Base-by-base conservation (phyloP, 768 basidiomycete species). In the Xerocomellus intermedius region DNA sequence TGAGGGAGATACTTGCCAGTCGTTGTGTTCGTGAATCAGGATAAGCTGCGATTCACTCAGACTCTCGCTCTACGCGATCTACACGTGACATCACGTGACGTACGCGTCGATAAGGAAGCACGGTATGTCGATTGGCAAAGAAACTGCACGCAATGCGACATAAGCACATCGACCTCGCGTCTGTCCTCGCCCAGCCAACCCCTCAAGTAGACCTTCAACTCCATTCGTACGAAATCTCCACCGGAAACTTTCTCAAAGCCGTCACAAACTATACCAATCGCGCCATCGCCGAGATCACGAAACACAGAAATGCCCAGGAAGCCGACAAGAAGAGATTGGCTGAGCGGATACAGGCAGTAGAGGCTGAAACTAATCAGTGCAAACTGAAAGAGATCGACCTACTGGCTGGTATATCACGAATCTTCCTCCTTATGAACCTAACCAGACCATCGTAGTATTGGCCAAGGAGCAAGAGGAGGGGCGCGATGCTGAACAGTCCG, bases 341-440 rank as follows among this genome's bases (percentile, higher is more conserved):
- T 8, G 92, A 93, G 46, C 83, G 82, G 66, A 81, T 73, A 9
- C 78, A 83, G 42, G 76, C 80, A 8, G 76, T 84, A 0, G 88
- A 94, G 66, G 63, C 75, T 0, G 87, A 92, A 69, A 93, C 82
- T 2, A 85, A 82, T 50, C 76, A 84, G 42, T 92, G 89, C 72
- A 89, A 92, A 61, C 66, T 89, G 48, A 80, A 77, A 63, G 93
- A 94, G 71, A 86, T 91, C 30, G 86, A 90, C 48, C 78, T 95
- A 52, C 78, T 91, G 3, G 80, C 82, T 52, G 82, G 92, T 93
- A 68, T n/a, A 82, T 74, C 16, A 33, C 33, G 52, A 19, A 22
- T 26, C 60, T 5, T 38, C 9, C n/a, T 35, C 8, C 5, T 17
- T 17, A 35, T 45, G 14, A n/a, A 42, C 37, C 22, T 12, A 42